These are phyloP conservation scores for Linnemannia elongata DNA, from an alignment of 192 early-diverging fungal genomes.

Conservation along the genomic window DNA sequence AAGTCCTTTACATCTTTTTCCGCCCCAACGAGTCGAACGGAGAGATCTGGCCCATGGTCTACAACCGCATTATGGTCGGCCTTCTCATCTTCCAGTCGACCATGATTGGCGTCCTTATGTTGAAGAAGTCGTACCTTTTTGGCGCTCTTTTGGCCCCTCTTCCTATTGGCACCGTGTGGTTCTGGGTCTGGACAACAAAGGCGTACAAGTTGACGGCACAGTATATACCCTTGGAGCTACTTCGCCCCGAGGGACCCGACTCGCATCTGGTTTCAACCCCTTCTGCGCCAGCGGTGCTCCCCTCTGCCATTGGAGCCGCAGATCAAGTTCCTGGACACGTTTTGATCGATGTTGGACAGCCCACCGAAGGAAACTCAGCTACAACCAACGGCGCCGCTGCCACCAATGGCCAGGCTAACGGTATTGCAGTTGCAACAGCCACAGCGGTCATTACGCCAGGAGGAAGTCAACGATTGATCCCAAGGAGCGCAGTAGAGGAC, in stretches of 20 bases:
- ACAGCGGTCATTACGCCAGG: conserved; percentile 21
- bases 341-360: conserved; percentile 16
- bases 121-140: conserved; percentile 63
- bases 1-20: conserved; percentile 83
- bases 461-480: conserved; percentile 19
- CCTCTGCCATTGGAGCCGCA: conserved; percentile 15
- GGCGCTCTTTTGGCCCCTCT: conserved; percentile 60
- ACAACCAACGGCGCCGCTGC: background rate
- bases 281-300: background rate
- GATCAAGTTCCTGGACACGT: conserved; percentile 29
- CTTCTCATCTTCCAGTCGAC: conserved; percentile 77
- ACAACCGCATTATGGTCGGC: conserved; percentile 74
- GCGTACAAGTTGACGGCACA: conserved; percentile 59
- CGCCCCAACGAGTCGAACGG: conserved; percentile 82
- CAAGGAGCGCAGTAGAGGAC: conserved; percentile 64
- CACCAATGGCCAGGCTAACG: background rate
- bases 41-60: conserved; percentile 79
- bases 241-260: conserved; percentile 39
- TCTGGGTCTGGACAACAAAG: conserved; percentile 57
- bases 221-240: conserved; percentile 61
- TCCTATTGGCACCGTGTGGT: conserved; percentile 62
- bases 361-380: background rate
- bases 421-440: background rate
- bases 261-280: background rate
- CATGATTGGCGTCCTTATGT: conserved; percentile 73